These are phyloP conservation scores for Ophiostoma perfectum DNA, from an alignment of 2,329 filamentous ascomycete genomes.

Conservation along the genomic window DNA sequence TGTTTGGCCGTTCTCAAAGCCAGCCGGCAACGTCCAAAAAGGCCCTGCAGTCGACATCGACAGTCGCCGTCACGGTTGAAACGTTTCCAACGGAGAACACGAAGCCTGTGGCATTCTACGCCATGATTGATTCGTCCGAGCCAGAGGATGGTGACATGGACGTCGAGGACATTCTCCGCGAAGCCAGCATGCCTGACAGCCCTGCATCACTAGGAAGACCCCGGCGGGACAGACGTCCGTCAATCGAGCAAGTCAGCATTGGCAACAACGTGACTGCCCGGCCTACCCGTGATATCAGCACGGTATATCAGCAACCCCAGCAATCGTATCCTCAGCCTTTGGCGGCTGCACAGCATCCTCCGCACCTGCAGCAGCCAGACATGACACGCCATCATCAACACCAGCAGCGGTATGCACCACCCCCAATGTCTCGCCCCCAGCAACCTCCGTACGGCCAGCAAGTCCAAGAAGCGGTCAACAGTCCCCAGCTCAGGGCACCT, in stretches of 20 bases:
- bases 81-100: slow-evolving; percentile 42
- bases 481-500: not conserved
- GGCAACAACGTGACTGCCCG: not conserved
- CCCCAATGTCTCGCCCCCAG: not conserved
- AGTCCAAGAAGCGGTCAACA: not conserved
- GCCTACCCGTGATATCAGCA: not conserved
- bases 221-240: slow-evolving; percentile 13
- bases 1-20: slow-evolving; percentile 54
- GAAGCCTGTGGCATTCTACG: slow-evolving; percentile 55
- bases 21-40: slow-evolving; percentile 38
- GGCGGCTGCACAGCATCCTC: not conserved
- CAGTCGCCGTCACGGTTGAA: slow-evolving; percentile 46
- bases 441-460: not conserved
- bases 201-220: not conserved
- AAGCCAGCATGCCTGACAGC: not conserved
- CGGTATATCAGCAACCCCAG: slow-evolving; percentile 2
- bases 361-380: not conserved
- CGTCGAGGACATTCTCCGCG: slow-evolving; percentile 38
- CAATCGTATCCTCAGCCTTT: not conserved
- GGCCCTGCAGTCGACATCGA: slow-evolving; percentile 35
- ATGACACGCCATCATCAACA: not conserved
- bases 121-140: slow-evolving; percentile 56
- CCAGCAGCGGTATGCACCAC: not conserved
- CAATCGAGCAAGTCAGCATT: slow-evolving; percentile 12
- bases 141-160: slow-evolving; percentile 39